Base-by-base conservation (phyloP, 2,329 filamentous ascomycete genomes). In the Triangularia verruculosa region DNA sequence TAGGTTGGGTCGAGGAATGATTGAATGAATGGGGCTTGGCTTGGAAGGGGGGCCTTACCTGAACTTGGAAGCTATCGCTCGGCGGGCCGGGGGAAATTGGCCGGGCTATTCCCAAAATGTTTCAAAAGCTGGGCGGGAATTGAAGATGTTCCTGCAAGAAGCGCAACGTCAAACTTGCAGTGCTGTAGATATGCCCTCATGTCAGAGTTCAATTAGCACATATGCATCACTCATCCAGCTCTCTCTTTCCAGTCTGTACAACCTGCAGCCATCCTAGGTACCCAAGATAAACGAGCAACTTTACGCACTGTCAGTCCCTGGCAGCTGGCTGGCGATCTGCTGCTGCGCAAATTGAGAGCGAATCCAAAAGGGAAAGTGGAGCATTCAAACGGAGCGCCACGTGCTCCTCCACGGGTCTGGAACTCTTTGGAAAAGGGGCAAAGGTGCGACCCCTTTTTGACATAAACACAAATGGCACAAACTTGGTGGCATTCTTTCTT, bases 91-190 rank as follows among this genome's bases (percentile, higher is more conserved):
- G 47, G 43, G 25, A 28, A 28, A 27, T 47, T 24, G 47, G 47
- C 25, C n/a, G 52, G 61, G 63, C 63, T 66, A 66, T 66, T 66
- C 64, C 64, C 61, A 64, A 66, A 59, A 61, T 61, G 64, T 66
- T 66, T 66, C 64, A 63, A 54, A 27, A 20, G 39, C 39, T 47
- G 13, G n/a, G 8, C 39, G n/a, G 39, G 39, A 47, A 20, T 47
- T 47, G 39, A 47, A 47, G 39, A 47, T 47, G 39, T 22, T 17
- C 39, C 39, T 47, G 39, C 39, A 47, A 12, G 5, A 47, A 20
- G n/a, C 39, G 39, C 17, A 47, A 22, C 39, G 17, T 47, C 8
- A 20, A 22, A 22, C n/a, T 20, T 20, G 39, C 39, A 39, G 2
- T 39, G 4, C 17, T 47, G 39, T 47, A 47, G 39, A 20, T 47